Evolutionary conservation across 371 early-diverging fungal species (phyloP), one percentile per base, ranked within the genome.

Genomic region (Saksenaea oblongispora): DNA sequence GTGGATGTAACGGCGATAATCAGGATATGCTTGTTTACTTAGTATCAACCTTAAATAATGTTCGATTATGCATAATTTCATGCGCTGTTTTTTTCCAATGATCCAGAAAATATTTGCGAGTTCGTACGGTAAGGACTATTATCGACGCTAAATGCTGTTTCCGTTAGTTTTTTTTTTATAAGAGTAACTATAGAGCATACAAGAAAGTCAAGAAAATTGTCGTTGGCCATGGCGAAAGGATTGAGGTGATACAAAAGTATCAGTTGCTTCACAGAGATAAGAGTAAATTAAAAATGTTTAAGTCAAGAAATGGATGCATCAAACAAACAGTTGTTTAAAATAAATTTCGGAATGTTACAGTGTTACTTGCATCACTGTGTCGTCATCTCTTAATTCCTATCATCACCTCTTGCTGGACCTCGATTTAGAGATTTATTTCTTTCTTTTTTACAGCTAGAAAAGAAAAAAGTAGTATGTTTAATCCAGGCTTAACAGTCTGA

Each of bases 241-340:
- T 56, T 41, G 62, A 56, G 41, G 26, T 42, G 42, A 27, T 62
- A 26, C 39, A 42, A 39, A 42, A 24, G 56, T 62, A 53, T 56
- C 39, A 55, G 27, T 34, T 56, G 13, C 44, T 62, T 55, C 28
- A 62, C 56, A 27, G 56, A 31, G 34, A 62, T 56, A 42, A 62
- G 56, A 56, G 56, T 24, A 62, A 62, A n/a, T 4, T 62, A 56
- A 42, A 56, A 22, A 18, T 44, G 47, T 56, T 62, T 47, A 62
- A 56, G 18, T 56, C 62, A 62, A 55, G 62, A 56, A 54, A 55
- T 62, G 42, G 62, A 27, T 62, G 62, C 56, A 44, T 56, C 42
- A 62, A 56, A 62, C 53, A 3, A 15, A 37, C n/a, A n/a, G n/a
- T n/a, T n/a, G n/a, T n/a, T n/a, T n/a, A n/a, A n/a, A n/a, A n/a